Base-by-base conservation (phyloP, 2,329 filamentous ascomycete species). In the Trichoderma asperellum region DNA sequence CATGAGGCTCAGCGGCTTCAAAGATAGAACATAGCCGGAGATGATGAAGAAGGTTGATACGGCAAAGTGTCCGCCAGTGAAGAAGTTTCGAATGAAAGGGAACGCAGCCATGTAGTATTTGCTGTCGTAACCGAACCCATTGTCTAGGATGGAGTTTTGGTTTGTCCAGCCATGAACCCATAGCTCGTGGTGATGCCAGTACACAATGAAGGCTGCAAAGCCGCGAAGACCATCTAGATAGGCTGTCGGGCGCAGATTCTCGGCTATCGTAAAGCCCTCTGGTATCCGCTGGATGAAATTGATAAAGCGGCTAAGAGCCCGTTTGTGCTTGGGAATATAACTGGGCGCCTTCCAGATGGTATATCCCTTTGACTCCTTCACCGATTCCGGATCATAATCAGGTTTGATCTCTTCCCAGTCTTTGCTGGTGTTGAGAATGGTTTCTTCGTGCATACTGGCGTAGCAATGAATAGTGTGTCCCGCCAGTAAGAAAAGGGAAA, bases 121-220 rank as follows among this genome's bases (percentile, higher is more conserved):
- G 71, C 81, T 79, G 1, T 84, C 74, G 73, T 85, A 84, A 47
- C 86, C 83, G 71, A 82, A 91, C 8, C 82, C 82, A 56, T 84
- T 84, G 73, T 89, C 86, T n/a, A 89, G 79, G 1, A 81, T 77
- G 10, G 72, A 62, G 52, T 81, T 80, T 49, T 79, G 77, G 0
- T 75, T 74, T 1, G 71, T 76, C 34, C 76, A 77, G 68, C 75
- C 80, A 76, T 88, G 89, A 56, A 82, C 83, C 87, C 87, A 89
- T 5, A 88, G 76, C 72, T 86, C 78, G 75, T 90, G 84, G 76
- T 90, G 87, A 65, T 89, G 86, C 72, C 85, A 82, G 76, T 91
- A 91, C 16, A 92, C 89, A 34, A 91, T 76, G 35, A 92, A 82
- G 2, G 89, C 88, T 5, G 89, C 89, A 71, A 91, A 90, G 4